phyloP scores from a whole-genome alignment of 1,139 yeast species.

The Sugiyamaella japonica region DNA sequence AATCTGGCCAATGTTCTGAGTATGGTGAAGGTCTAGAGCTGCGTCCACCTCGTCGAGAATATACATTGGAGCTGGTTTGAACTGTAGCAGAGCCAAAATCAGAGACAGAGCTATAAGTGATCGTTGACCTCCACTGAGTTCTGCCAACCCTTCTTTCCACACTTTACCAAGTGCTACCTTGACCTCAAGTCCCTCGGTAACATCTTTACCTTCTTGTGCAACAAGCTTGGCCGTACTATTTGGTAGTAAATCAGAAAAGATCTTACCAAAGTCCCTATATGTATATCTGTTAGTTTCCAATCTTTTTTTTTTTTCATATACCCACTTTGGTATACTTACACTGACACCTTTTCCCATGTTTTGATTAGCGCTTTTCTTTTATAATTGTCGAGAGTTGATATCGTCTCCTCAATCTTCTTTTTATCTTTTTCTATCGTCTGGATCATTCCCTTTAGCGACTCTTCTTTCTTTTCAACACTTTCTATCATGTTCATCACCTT shows the following conservation, averaged over 20 bases:
- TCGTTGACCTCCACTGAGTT: conserved; percentile 95
- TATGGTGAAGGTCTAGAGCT: conserved; percentile 93
- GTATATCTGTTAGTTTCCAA: background rate
- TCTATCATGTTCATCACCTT: conserved; percentile 95
- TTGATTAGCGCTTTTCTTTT: conserved; percentile 78
- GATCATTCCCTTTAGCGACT: conserved; percentile 74
- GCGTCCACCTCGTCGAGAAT: conserved; percentile 98
- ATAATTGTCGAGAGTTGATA: conserved; percentile 80
- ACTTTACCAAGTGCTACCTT: conserved; percentile 87
- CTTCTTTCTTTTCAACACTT: conserved; percentile 86
- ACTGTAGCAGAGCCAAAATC: conserved; percentile 86
- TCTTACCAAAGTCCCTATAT: conserved; percentile 75
- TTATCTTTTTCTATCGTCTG: conserved; percentile 89
- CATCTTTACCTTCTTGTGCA: conserved; percentile 74
- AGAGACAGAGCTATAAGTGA: conserved; percentile 89
- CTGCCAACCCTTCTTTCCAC: conserved; percentile 96
- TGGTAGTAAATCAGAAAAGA: conserved; percentile 85
- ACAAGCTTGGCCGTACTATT: conserved; percentile 89
- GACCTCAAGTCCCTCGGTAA: conserved; percentile 89
- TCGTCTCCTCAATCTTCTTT: conserved; percentile 83
- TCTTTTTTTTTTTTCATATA: background rate
- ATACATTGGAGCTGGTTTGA: conserved; percentile 98
- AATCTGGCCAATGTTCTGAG: conserved; percentile 95
- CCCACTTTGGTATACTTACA: conserved; percentile 12
- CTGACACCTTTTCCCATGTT: conserved; percentile 77